Conservation (phyloP, 345 rosid species). For the Clarkia xantiana region DNA sequence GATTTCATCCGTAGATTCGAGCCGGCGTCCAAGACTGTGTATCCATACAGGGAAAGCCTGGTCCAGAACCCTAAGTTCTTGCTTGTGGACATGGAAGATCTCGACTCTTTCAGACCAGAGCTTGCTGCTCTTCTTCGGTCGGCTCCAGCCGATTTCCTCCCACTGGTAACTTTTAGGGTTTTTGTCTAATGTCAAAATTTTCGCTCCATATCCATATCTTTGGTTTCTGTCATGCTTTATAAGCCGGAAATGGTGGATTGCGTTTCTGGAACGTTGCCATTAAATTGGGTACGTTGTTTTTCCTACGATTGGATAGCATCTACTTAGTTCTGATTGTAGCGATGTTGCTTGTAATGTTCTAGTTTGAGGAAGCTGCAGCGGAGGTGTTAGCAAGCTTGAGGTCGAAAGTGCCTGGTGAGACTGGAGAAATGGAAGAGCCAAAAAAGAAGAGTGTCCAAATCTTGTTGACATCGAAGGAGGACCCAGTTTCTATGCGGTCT, state of each 20-base stretch:
- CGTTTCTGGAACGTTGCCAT: background rate
- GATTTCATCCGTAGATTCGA: constrained; percentile 83
- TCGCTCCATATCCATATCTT: too few relatives aligned
- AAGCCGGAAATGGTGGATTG: too few relatives aligned
- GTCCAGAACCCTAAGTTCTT: constrained; percentile 58
- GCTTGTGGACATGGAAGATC: constrained; percentile 64
- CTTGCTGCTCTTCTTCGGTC: constrained; percentile 73
- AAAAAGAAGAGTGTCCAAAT: constrained; percentile 52
- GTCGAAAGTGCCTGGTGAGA: constrained; percentile 57
- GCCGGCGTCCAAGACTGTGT: constrained; percentile 33
- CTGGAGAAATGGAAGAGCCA: constrained; percentile 82
- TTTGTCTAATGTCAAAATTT: too few relatives aligned
- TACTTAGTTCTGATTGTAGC: too few relatives aligned
- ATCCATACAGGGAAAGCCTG: constrained; percentile 77
- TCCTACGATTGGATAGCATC: too few relatives aligned
- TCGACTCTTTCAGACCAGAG: constrained; percentile 64
- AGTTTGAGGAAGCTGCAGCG: constrained; percentile 87
- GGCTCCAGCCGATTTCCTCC: constrained; percentile 71
- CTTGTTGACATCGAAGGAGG: constrained; percentile 70
- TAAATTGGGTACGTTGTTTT: background rate
- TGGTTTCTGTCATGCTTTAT: too few relatives aligned
- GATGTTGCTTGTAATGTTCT: background rate
- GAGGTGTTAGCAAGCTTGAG: constrained; percentile 72
- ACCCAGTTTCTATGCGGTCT: constrained; percentile 59
- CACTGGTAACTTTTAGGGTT: constrained; percentile 27